Percentiles rank a stretch among this genome's conserved stretches.
Conservation (phyloP, 2,329 filamentous ascomycete species). For the Calonectria pseudoturangicola region DNA sequence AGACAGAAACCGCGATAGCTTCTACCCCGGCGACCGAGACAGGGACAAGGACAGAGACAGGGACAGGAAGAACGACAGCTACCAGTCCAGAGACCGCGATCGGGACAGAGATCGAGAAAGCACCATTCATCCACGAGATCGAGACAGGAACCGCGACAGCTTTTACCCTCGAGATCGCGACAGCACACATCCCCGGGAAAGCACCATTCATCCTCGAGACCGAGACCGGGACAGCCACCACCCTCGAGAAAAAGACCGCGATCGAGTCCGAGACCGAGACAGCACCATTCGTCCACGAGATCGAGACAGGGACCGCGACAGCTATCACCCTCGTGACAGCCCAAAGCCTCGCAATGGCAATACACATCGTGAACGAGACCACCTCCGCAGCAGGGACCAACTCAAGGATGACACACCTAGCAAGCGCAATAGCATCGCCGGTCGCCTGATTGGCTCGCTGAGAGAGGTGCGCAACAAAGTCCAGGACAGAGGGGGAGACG, state of each 20-base stretch:
- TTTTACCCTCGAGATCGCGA: slow-evolving; percentile 1
- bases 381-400: slow-evolving; percentile 37
- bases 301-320: slow-evolving; percentile 53
- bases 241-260: slow-evolving; percentile 36
- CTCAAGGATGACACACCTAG: slow-evolving; percentile 52
- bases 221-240: slow-evolving; percentile 39
- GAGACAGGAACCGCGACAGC: slow-evolving; percentile 30
- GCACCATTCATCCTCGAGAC: background rate
- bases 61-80: slow-evolving; percentile 19
- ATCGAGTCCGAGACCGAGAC: slow-evolving; percentile 46
- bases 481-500: slow-evolving; percentile 20
- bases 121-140: background rate
- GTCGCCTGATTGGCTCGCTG: slow-evolving; percentile 61
- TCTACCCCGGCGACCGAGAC: slow-evolving; percentile 7
- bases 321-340: slow-evolving; percentile 47
- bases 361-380: slow-evolving; percentile 31
- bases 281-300: slow-evolving; percentile 41
- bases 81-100: slow-evolving; percentile 19
- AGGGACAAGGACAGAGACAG: slow-evolving; percentile 7
- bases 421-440: slow-evolving; percentile 65
- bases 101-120: slow-evolving; percentile 27
- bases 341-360: slow-evolving; percentile 39
- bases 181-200: background rate
- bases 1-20: slow-evolving; percentile 11
- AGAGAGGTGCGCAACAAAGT: slow-evolving; percentile 57